Base-by-base conservation (phyloP, 768 basidiomycete species). In the Lactarius evosmus region DNA sequence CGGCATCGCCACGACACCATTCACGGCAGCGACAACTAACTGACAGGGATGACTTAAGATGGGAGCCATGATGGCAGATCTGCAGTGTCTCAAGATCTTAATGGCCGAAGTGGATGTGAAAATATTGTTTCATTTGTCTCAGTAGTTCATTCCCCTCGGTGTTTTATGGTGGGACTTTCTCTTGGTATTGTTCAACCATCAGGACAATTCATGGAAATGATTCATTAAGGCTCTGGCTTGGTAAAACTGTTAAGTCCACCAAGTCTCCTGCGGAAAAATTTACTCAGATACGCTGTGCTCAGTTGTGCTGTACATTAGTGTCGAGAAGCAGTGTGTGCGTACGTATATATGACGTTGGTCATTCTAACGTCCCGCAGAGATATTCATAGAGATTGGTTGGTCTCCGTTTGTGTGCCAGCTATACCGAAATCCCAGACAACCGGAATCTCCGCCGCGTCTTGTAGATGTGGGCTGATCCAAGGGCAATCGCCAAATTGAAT, bases 1-100 rank as follows among this genome's bases (percentile, higher is more conserved):
- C 38, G 77, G 76, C 12, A 58, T 78, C 16, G 77, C 77, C 7
- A 73, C 67, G n/a, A 77, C 75, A 4, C 7, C 58, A 22, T 70
- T 71, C 66, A 78, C 78, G 16, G 60, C 66, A 53, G 69, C 74
- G 12, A 71, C 68, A 17, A 66, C 65, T 22, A 76, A 77, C 65
- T 76, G 62, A 63, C 29, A 14, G n/a, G 17, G 5, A 51, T 30
- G 51, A 16, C 7, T 4, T 8, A 25, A 52, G 22, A 19, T 32
- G 51, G 51, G 4, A 27, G 27, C 27, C 8, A 27, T 50, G n/a
- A 9, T 50, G 3, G 9, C 8, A 50, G 46, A 27, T 25, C 46
- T 50, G 22, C 46, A 50, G 46, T 50, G 22, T 50, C 22, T 25
- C n/a, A n/a, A 50, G 4, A 50, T 50, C 22, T 25, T 19, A n/a